Evolutionary conservation across 208 protist species (phyloP).

Genomic region (Crithidia brevicula): DNA sequence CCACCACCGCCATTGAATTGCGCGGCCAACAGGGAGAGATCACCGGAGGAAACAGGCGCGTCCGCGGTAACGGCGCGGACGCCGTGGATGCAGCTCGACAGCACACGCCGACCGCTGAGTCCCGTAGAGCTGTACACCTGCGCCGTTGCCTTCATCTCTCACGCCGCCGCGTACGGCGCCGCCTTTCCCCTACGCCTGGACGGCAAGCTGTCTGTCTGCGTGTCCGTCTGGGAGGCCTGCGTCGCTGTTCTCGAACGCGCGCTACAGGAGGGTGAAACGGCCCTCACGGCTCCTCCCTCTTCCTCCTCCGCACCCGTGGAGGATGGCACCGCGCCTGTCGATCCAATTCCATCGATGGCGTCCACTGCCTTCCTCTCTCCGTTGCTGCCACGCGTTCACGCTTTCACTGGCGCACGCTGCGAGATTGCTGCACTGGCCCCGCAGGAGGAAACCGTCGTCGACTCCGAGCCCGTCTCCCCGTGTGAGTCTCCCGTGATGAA

Average conservation of each 20-base stretch:
- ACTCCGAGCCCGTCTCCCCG: constrained; percentile 7
- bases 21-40: no score
- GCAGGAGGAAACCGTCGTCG: not conserved
- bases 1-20: no score
- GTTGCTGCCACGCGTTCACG: not conserved
- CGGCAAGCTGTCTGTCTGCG: not conserved
- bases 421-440: not conserved
- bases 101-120: constrained; percentile 11
- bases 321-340: not conserved
- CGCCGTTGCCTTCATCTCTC: constrained; percentile 4
- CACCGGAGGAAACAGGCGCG: no score
- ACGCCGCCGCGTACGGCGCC: not conserved
- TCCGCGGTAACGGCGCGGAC: not conserved
- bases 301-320: not conserved
- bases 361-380: not conserved
- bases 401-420: not conserved
- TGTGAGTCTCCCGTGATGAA: constrained; percentile 18
- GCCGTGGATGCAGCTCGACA: constrained; percentile 1
- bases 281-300: not conserved
- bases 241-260: constrained; percentile 19
- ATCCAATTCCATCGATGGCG: not conserved
- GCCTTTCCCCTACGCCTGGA: not conserved
- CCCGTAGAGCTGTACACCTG: constrained; percentile 18
- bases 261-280: constrained; percentile 26
- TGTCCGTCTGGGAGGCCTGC: not conserved